phyloP scores from a whole-genome alignment of 495 filamentous ascomycete species.

The Aspergillus baeticus region DNA sequence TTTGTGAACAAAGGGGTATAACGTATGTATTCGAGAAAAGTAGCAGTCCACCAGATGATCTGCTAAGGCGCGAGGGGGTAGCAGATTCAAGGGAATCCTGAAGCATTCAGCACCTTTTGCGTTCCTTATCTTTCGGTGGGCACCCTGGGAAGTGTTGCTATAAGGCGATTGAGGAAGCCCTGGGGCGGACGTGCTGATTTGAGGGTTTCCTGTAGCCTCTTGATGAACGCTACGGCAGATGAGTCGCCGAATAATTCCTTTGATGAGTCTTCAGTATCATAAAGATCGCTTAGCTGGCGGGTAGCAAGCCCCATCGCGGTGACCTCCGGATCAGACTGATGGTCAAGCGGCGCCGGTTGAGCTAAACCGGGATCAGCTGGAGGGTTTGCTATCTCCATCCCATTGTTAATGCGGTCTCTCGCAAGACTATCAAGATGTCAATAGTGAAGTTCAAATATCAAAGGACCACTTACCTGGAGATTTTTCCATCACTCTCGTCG shows the following conservation, averaged over 20 bases:
- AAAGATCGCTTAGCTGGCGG: not conserved
- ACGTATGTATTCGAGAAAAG: slow-evolving; percentile 30
- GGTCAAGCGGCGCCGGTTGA: not conserved
- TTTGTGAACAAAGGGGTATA: slow-evolving; percentile 40
- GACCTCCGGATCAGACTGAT: slow-evolving; percentile 1
- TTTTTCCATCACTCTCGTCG: not conserved
- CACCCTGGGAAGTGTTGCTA: too few species aligned
- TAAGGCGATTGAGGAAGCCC: not conserved
- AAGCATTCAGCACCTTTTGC: too few species aligned
- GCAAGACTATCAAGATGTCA: too few species aligned
- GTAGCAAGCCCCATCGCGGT: slow-evolving; percentile 1
- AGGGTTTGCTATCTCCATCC: too few species aligned
- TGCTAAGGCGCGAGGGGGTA: slow-evolving; percentile 31
- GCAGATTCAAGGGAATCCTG: not conserved
- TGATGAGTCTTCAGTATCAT: not conserved
- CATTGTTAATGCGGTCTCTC: too few species aligned
- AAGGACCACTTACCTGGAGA: not conserved
- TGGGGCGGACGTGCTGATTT: not conserved
- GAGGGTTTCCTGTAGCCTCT: slow-evolving; percentile 1
- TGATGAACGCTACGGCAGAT: slow-evolving; percentile 4
- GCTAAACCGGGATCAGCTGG: too few species aligned
- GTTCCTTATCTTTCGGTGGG: too few species aligned
- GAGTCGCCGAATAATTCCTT: slow-evolving; percentile 3
- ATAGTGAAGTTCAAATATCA: not conserved
- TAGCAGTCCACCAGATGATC: slow-evolving; percentile 35